These are phyloP conservation scores for Diutina ranongensis DNA, from an alignment of 1,139 yeast genomes.

Conservation along the genomic window DNA sequence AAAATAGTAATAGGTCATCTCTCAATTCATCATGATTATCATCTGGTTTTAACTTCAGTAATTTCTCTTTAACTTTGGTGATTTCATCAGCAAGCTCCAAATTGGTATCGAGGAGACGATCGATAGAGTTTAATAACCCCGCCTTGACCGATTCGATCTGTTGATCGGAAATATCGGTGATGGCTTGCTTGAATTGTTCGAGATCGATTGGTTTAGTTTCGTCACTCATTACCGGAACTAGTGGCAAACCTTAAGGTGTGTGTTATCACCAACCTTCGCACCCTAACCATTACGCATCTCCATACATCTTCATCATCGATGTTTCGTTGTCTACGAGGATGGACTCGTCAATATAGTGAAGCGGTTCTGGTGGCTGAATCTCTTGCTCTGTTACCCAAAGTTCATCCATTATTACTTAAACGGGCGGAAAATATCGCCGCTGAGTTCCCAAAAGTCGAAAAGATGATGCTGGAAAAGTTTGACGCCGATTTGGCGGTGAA, in stretches of 20 bases:
- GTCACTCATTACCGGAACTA: background rate
- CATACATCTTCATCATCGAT: too few relatives aligned
- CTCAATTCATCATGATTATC: background rate
- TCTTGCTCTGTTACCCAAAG: constrained; percentile 7
- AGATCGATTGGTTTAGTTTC: constrained; percentile 16
- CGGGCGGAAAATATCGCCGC: constrained; percentile 43
- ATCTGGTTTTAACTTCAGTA: background rate
- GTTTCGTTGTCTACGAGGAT: background rate
- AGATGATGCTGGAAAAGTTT: constrained; percentile 35
- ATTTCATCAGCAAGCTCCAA: background rate
- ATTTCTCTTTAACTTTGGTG: background rate
- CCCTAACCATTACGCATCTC: background rate
- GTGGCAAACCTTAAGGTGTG: background rate
- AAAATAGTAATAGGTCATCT: constrained; percentile 19
- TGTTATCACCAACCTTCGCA: background rate
- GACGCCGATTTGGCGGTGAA: constrained; percentile 45
- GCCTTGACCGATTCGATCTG: constrained; percentile 16
- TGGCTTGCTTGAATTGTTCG: constrained; percentile 19
- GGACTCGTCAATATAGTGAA: background rate
- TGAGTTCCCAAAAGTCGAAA: constrained; percentile 41
- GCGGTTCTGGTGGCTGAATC: background rate
- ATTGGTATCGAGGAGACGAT: constrained; percentile 5
- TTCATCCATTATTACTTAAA: constrained; percentile 53
- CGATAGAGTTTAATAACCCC: constrained; percentile 7
- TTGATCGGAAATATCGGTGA: constrained; percentile 22